These are phyloP conservation scores for Yamadazyma diospyri DNA, from an alignment of 1,139 yeast species.

Conservation along the genomic window DNA sequence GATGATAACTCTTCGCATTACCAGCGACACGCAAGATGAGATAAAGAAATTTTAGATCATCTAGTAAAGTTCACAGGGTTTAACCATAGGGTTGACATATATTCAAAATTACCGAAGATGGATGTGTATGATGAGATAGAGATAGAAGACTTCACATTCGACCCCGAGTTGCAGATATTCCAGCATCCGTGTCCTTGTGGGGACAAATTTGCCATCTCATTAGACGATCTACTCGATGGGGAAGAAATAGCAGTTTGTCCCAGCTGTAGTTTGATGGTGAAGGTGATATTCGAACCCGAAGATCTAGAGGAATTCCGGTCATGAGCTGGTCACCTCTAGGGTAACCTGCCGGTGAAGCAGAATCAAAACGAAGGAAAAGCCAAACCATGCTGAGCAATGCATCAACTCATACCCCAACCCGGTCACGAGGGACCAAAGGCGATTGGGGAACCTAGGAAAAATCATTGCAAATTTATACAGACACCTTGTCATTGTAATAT, in stretches of 20 bases:
- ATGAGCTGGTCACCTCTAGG: too few relatives aligned
- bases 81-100: too few relatives aligned
- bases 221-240: constrained; percentile 87
- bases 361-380: too few relatives aligned
- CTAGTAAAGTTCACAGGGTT: constrained; percentile 1
- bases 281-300: constrained; percentile 75
- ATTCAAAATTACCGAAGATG: too few relatives aligned
- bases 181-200: constrained; percentile 99
- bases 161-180: constrained; percentile 72
- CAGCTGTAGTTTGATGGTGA: constrained; percentile 89
- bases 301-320: constrained; percentile 39
- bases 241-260: constrained; percentile 96
- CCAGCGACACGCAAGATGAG: constrained; percentile 4
- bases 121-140: constrained; percentile 90
- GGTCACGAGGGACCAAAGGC: too few relatives aligned
- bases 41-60: constrained; percentile 2
- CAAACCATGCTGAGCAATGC: too few relatives aligned
- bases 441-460: too few relatives aligned
- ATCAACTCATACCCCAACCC: too few relatives aligned
- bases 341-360: too few relatives aligned
- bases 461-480: too few relatives aligned
- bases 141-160: constrained; percentile 94
- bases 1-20: too few relatives aligned
- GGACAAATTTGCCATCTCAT: constrained; percentile 80
- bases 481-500: too few relatives aligned